Base-by-base conservation (phyloP, 805 yeast species). In the Candida endomychidarum region DNA sequence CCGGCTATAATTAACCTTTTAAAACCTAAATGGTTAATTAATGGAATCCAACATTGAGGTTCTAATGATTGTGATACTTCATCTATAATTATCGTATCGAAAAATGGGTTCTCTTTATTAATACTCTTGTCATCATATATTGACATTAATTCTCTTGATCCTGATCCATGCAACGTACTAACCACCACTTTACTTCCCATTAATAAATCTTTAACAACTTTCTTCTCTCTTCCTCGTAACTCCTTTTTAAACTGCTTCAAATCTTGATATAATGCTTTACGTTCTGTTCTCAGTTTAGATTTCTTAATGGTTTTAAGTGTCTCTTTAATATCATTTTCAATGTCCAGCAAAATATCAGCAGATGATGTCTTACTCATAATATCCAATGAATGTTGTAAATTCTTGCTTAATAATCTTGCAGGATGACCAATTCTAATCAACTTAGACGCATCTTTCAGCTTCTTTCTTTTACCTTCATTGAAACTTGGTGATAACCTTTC, bases 31-130 rank as follows among this genome's bases (percentile, higher is more conserved):
- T 86, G 91, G 26, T 76, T 74, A 3, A 88, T 70, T 5, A 93
- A 45, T 0, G 99, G 97, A 17, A 91, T 89, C 97, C 97, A 90
- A 53, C 97, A 89, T 49, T 91, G 96, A 1, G 97, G 96, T 54
- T 91, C 96, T 40, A 91, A 63, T 8, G 96, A 75, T 59, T 91
- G 99, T 0, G 97, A 88, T 0, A 91, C 96, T 60, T 91, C 99
- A 62, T 91, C 99, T 24, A 91, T 90, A 9, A 93, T 85, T 22
- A 91, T 69, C 0, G 95, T 80, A 48, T 86, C 87, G 54, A 91
- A 87, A 9, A 80, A 55, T 3, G 70, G 65, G 19, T 59, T 57
- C 2, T 58, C 61, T 6, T 26, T 32, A 6, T 43, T 40, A 2
- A 43, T 45, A 1, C 39, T 33, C 14, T 47, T 52, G 24, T 61